These are phyloP conservation scores for Cystoisospora suis DNA, from an alignment of 169 alveolate genomes.

Conservation along the genomic window DNA sequence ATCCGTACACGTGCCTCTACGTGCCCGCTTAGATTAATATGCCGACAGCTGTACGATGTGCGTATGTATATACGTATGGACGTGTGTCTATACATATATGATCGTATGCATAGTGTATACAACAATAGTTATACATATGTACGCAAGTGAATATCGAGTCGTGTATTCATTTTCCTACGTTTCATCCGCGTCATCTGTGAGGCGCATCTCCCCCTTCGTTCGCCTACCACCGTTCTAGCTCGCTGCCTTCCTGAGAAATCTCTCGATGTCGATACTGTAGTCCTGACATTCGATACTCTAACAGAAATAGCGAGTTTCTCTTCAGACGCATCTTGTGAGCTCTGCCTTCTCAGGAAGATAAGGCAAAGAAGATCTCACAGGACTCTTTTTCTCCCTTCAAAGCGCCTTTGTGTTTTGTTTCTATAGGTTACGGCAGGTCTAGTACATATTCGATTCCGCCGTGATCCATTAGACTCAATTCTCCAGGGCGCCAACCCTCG, in stretches of 20 bases:
- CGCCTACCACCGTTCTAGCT: background rate
- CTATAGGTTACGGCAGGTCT: slow-evolving; percentile 18
- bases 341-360: background rate
- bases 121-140: background rate
- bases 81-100: background rate
- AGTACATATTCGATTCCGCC: background rate
- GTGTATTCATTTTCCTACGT: background rate
- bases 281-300: background rate
- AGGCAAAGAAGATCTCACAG: background rate
- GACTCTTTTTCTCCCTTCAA: background rate
- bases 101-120: background rate
- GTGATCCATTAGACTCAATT: background rate
- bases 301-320: background rate
- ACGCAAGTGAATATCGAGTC: background rate
- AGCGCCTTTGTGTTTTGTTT: background rate
- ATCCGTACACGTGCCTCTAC: background rate
- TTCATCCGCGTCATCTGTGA: background rate
- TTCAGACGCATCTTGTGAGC: background rate
- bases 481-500: slow-evolving; percentile 31
- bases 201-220: background rate
- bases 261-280: background rate
- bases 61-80: background rate
- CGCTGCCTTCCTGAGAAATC: background rate
- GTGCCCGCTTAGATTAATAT: background rate
- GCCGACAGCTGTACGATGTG: background rate